Base-by-base conservation (phyloP, 1,284 basidiomycete genomes). In the Stygiomarasmius scandens region DNA sequence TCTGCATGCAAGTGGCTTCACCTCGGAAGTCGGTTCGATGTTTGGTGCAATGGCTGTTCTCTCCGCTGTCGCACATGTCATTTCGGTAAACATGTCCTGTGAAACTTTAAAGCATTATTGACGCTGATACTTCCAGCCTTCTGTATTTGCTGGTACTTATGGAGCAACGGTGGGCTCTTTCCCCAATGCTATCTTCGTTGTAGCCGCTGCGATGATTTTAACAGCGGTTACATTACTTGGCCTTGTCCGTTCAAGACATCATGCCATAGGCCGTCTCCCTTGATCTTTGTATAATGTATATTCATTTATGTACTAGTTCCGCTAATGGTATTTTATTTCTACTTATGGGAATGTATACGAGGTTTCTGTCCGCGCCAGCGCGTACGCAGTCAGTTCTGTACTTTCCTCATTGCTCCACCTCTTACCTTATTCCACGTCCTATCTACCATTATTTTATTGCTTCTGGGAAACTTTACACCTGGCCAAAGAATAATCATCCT, bases 21-120 rank as follows among this genome's bases (percentile, higher is more conserved):
- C 76, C 29, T 71, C 72, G 16, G 78, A 81, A 57, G 72, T 77
- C 2, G 81, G 81, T 2, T 69, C 78, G 2, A 64, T 83, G 49
- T 83, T 83, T 61, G 81, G 81, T 9, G 81, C 79, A 3, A 70
- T 82, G 63, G 80, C 80, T 0, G 74, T 83, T 10, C 61, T 81
- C 23, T 77, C 77, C 44, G 79, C 81, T 0, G 66, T 78, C 22
- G 79, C 77, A 0, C 80, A 82, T 62, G 78, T 78, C 48, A 70
- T 82, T 27, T 80, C 74, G 48, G 80, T 80, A 58, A 65, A 75
- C 71, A 38, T 29, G 16, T 44, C 29, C 14, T 16, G 16, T 20
- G 19, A 49, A 0, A 27, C 38, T 38, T 43, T 46, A 19, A 19
- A 16, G 54, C 14, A 22, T 55, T n/a, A 25, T 48, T 61, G 46